Base-by-base conservation (phyloP, 148 eudicot genomes). In the Limonium bicolor region DNA sequence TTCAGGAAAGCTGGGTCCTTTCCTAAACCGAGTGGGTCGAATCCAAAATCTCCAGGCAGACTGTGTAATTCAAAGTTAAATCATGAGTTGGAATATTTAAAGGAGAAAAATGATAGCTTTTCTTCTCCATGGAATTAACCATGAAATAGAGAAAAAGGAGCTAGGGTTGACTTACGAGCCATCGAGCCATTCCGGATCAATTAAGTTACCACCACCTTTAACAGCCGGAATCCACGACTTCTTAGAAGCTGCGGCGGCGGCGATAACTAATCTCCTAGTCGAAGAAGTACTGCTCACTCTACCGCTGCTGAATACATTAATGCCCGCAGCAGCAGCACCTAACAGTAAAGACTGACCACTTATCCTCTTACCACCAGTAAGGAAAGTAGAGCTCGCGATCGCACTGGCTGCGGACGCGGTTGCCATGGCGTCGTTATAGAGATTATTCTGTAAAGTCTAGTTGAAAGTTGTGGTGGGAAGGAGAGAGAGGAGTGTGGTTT, bases 141-240 rank as follows among this genome's bases (percentile, higher is more conserved):
- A 20, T 41, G 16, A 41, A 7, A 41, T 20, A 6, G 0, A 39
- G 3, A 9, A 6, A 4, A n/a, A 16, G n/a, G 8, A 14, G 8
- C 7, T 3, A 15, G 16, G 14, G 10, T 11, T 21, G 6, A 42
- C 97, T 72, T 80, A 88, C 97, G 94, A 88, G 67, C 97, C 97
- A 70, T 88, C 97, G n/a, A 88, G 97, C 97, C 96, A 88, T 57
- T 88, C 97, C 1, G 97, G 97, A 63, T 88, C 94, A 19, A 88
- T 4, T 19, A 88, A 29, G 74, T 70, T 80, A 56, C 94, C 92
- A 28, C 97, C 94, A 6, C 64, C 79, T 59, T 13, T 77, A 59
- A 83, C 92, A 10, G 46, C 86, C 2, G 97, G 97, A 60, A 88
- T 66, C 97, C 97, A 88, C 10, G 94, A 83, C 62, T 88, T 80